Base-by-base conservation (phyloP, 1,284 basidiomycete species). In the Athelia psychrophila region DNA sequence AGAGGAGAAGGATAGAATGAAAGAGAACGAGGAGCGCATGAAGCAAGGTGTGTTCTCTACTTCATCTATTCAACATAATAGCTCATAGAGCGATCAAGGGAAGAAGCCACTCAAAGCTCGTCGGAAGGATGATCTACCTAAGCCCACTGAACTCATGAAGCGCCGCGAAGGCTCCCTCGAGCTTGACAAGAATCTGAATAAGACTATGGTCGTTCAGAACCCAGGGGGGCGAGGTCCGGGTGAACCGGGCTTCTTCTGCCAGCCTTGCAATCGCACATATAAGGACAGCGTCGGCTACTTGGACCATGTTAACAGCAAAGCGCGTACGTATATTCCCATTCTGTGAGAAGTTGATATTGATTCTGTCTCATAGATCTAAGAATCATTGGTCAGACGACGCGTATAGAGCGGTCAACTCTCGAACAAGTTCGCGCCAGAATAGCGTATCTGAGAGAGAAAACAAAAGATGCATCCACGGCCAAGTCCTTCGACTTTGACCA, bases 241-340 rank as follows among this genome's bases (percentile, higher is more conserved):
- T 15, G 90, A 94, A 56, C 92, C 93, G 16, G 95, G 95, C 0
- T 98, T 96, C 73, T 90, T 84, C 67, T 98, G 95, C 63, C 93
- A 95, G 63, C 74, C 88, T 9, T 98, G 95, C 67, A 88, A 84
- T 60, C 78, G 93, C 58, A 97, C 91, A 19, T 92, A 93, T 70
- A 98, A 97, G 70, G 96, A 99, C 65, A 95, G 87, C 54, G 80
- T 88, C 23, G 91, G 86, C 1, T 99, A 98, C 67, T 76, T 99
- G 48, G 96, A 99, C 68, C 97, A 99, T 67, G 84, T 99, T 52
- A 99, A 99, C 69, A 88, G 92, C 47, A 81, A 95, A 73, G 85
- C 86, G 55, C 97, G 95, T 97, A 68, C 66, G 93, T 84, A 25
- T 2, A 36, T 23, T 13, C 48, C 20, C 56, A 3, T 54, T 30